Evolutionary conservation across 1,284 basidiomycete species (phyloP), one percentile per base, ranked within the genome.

Genomic region (Thelephora terrestris): DNA sequence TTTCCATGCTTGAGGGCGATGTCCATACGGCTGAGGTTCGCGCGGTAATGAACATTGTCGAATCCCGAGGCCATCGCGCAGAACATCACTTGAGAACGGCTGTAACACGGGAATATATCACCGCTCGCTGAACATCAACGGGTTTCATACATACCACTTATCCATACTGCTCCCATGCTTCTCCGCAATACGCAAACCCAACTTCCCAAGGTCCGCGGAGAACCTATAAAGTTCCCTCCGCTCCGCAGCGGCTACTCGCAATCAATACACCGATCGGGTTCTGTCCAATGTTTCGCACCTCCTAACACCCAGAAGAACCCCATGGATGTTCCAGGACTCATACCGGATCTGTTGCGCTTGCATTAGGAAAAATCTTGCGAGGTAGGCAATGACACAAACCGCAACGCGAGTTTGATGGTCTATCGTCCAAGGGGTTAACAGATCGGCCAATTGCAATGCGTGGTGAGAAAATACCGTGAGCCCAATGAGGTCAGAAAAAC

Each of bases 231-330:
- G 58, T 48, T 77, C 78, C 53, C 75, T 66, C 51, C 71, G 61
- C 57, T 83, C 81, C 4, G 78, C 78, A 25, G 75, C 74, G 53
- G 73, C 76, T 79, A 52, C 24, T 43, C 45, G 9, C 46, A 42
- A 46, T 46, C 37, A 44, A 18, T 53, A 55, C 48, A 44, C 42
- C 27, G 21, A 43, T 27, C n/a, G 44, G 43, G 23, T 18, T 43
- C 5, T 10, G 12, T 21, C 6, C 14, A 9, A 23, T 7, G 16
- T 1, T 23, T 54, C 62, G 24, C 54, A 79, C 79, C 78, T 61
- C 74, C 76, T 5, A 83, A 60, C n/a, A 75, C 74, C 79, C 79
- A 85, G 57, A 84, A 80, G 59, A 85, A 81, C 5, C 81, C 81
- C 10, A 81, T 61, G 1, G 79, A 75, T 10, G 79, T 78, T 9